Evolutionary conservation across 2,329 filamentous ascomycete genomes (phyloP), one percentile per base, ranked within the genome.

Genomic region (Ramichloridium luteum): DNA sequence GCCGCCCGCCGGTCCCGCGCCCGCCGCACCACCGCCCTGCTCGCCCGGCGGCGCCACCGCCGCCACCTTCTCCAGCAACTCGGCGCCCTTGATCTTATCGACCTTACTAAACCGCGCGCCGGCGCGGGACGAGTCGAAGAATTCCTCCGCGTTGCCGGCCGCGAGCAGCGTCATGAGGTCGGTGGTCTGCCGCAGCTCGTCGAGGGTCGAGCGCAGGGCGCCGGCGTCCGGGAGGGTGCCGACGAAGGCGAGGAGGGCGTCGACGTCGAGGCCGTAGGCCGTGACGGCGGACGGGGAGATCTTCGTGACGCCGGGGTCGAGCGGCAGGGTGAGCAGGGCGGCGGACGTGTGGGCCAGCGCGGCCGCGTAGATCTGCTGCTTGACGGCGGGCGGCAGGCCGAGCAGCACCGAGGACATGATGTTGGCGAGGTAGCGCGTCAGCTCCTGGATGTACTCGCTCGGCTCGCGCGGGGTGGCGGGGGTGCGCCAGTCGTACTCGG

Each of bases 301-400:
- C 45, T 75, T 74, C 48, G 77, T 83, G 18, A 96, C 84, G 17
- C 79, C 73, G 0, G 75, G 62, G 8, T 84, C 79, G 23, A 94
- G 67, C 0, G 85, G 83, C 6, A 93, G 70, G 14, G 36, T n/a
- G 23, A 51, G 44, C 16, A 55, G 48, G 16, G 45, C 45, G 39
- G 80, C 80, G 3, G 83, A 79, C 2, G 90, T 85, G 56, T 98
- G 90, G 34, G 77, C 85, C 20, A 98, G 70, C 0, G 90, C 90
- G 53, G 96, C 90, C 51, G 93, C 94, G 61, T 98, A 96, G 47
- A 98, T 93, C 34, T 94, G 74, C 54, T 93, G 85, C 54, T 96
- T 96, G 58, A 98, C 94, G 49, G 93, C 83, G 16, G 84, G 77
- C 0, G 92, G 90, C n/a, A 98, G 64, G 1, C 86, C 88, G 2